Evolutionary conservation across 2,329 filamentous ascomycete species (phyloP).

Genomic region (Colletotrichum chrysophilum): DNA sequence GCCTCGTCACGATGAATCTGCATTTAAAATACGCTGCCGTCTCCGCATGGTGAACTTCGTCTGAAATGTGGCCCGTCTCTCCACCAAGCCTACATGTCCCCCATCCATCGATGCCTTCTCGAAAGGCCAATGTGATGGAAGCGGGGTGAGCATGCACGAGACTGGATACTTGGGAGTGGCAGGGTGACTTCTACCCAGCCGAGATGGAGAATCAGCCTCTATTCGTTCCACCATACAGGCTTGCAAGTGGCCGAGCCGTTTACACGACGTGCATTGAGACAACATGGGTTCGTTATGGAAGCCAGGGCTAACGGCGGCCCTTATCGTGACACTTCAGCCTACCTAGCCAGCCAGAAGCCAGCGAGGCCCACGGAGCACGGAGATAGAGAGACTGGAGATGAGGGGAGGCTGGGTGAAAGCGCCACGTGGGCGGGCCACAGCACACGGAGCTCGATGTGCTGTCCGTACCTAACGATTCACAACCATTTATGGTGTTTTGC

Average conservation of each 20-base stretch:
- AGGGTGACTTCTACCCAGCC: neutral
- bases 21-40: neutral
- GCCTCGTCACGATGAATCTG: constrained; percentile 24
- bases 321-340: neutral
- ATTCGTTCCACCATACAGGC: constrained; percentile 6
- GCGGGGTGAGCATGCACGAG: constrained; percentile 2
- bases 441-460: neutral
- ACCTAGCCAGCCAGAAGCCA: neutral
- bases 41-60: neutral
- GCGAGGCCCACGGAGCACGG: neutral
- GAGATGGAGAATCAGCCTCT: neutral
- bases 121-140: neutral
- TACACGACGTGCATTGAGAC: neutral
- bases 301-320: neutral
- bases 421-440: constrained; percentile 7
- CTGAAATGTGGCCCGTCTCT: neutral
- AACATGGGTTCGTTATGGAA: neutral
- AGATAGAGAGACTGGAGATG: neutral
- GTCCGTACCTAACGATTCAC: neutral
- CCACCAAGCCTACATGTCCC: neutral
- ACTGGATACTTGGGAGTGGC: constrained; percentile 3
- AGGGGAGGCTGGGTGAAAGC: neutral
- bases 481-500: neutral
- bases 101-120: neutral
- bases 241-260: neutral